Evolutionary conservation across 1,284 basidiomycete species (phyloP), one percentile per base, ranked within the genome.

Genomic region (Moesziomyces sp.): DNA sequence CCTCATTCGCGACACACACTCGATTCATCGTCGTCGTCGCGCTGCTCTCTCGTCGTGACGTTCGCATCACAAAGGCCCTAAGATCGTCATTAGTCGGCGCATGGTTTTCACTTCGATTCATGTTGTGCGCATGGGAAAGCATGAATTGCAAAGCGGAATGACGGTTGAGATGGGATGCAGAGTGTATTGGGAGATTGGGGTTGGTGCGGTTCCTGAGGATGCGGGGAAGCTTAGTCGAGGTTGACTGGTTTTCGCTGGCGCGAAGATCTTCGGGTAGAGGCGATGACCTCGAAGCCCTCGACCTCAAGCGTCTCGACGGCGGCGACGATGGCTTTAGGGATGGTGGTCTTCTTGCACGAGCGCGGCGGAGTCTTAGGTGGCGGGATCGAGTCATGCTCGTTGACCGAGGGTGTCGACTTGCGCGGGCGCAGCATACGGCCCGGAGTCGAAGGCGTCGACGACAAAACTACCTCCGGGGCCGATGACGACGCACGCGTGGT

Each of bases 181-280:
- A 11, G 13, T 33, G 10, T 33, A 33, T 13, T 33, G 10, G 10
- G 13, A 33, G 30, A 2, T 33, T 13, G 6, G 11, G 30, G 30
- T 13, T 10, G 13, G 30, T 33, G 30, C 13, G 30, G 3, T 33
- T 13, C 30, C 13, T 33, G 26, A 28, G 26, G 26, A 1, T 8
- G 26, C 26, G 26, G 30, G 9, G 30, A 13, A 7, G 23, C 44
- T 65, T 55, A 69, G 33, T 69, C 66, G 16, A 69, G 52, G 13
- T 69, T 46, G 40, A 63, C 66, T 13, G 59, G 66, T 30, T 63
- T 69, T 24, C 66, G 50, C 33, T 58, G 66, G 28, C 66, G 59
- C 19, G 66, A 58, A 4, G 54, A 55, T 26, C 56, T 44, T 19
- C 66, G 63, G 13, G 56, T 46, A 5, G 60, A 63, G 3, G 56